These are phyloP conservation scores for Mytilinidion resinicola DNA, from an alignment of 495 filamentous ascomycete genomes.

Conservation along the genomic window DNA sequence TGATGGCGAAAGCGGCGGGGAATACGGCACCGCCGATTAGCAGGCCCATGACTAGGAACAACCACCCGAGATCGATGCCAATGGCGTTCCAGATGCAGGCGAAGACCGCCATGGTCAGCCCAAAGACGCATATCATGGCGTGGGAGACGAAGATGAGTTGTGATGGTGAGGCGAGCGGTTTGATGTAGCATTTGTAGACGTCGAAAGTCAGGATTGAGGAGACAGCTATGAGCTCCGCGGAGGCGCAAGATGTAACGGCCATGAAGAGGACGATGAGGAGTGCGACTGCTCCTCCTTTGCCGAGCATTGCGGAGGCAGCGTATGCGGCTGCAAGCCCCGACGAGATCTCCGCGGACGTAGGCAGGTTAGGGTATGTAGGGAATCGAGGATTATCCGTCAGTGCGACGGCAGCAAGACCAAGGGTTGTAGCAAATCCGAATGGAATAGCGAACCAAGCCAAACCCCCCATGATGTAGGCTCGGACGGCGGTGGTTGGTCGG, in stretches of 20 bases:
- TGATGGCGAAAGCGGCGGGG: constrained; percentile 27
- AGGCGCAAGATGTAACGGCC: constrained; percentile 28
- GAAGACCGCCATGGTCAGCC: constrained; percentile 40
- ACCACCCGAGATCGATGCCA: constrained; percentile 28
- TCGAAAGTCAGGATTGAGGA: constrained; percentile 28
- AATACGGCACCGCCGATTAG: constrained; percentile 31
- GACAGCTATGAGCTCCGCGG: constrained; percentile 30
- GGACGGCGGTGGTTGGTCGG: constrained; percentile 25
- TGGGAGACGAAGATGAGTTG: constrained; percentile 28
- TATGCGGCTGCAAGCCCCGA: constrained; percentile 25
- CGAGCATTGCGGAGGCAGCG: constrained; percentile 18
- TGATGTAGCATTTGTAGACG: constrained; percentile 30
- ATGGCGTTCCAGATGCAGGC: constrained; percentile 33
- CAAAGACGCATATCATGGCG: constrained; percentile 29
- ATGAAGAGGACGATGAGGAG: constrained; percentile 29
- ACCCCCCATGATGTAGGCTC: constrained; percentile 27
- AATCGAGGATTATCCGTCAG: constrained; percentile 29
- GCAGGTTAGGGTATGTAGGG: constrained; percentile 29
- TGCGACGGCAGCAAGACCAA: constrained; percentile 28
- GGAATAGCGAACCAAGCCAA: constrained; percentile 31
- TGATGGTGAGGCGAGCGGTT: constrained; percentile 19
- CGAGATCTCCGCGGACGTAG: constrained; percentile 19
- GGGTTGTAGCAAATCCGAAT: constrained; percentile 29
- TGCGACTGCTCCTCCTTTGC: constrained; percentile 23
- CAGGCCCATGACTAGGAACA: constrained; percentile 29